Base-by-base conservation (phyloP, 768 basidiomycete genomes). In the Vararia minispora region DNA sequence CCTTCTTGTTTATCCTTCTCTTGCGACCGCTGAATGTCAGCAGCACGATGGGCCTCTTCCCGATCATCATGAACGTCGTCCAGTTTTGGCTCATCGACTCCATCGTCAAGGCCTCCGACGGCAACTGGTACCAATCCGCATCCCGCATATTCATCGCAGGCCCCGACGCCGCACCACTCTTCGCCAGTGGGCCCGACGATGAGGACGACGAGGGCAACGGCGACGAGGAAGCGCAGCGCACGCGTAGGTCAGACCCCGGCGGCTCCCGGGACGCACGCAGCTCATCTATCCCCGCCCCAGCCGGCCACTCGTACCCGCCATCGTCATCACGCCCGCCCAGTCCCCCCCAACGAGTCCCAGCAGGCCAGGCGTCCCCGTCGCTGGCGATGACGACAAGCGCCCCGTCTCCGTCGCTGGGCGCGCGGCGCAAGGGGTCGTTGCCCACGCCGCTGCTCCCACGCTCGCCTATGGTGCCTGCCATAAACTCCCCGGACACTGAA, bases 71-170 rank as follows among this genome's bases (percentile, higher is more conserved):
- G 85, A 90, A 90, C 57, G 61, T 89, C 26, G 49, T 88, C 9
- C 94, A 98, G 55, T 97, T 97, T 69, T 91, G 91, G 78, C 64
- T 95, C 35, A 91, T 95, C 41, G 89, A 95, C 60, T 83, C 85
- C 0, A 90, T 91, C 37, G 85, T 91, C 53, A 91, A 91, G 60
- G 79, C 79, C 2, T 74, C 75, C 7, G 55, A 51, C 10, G 49
- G 58, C 13, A 51, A 68, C 3, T n/a, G n/a, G n/a, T n/a, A n/a
- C n/a, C n/a, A n/a, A n/a, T n/a, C 52, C 62, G 17, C 54, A 71
- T 16, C 69, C 64, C 16, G 33, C 66, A 1, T 60, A 65, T 40
- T 51, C 60, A 1, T 55, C 66, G 5, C 56, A 59, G 13, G 53
- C 60, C 25, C 56, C 2, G 77, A 75, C 44, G 62, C 61, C 36